Conservation (phyloP, 2,329 filamentous ascomycete genomes). For the Hypomyces rosellus region DNA sequence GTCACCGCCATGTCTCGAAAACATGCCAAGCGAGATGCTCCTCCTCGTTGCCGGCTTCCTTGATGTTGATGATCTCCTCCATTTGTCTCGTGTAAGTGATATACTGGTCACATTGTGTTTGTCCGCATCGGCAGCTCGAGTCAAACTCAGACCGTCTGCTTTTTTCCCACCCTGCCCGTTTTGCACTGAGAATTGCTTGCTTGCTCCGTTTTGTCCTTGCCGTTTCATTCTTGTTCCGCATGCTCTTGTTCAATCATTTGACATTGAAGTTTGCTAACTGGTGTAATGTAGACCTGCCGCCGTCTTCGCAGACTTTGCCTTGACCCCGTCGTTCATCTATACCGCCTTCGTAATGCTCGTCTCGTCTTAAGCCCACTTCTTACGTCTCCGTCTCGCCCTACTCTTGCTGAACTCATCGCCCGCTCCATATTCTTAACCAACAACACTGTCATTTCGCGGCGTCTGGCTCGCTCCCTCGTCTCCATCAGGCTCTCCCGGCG, state of each 20-base stretch:
- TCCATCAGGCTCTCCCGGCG: conserved; percentile 59
- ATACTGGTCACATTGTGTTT: neutral
- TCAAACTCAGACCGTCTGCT: too few species aligned
- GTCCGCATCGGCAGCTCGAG: too few species aligned
- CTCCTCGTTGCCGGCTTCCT: conserved; percentile 50
- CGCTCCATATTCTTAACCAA: conserved; percentile 62
- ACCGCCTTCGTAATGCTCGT: conserved; percentile 54
- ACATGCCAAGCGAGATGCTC: conserved; percentile 51
- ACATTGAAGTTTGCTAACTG: conserved; percentile 10
- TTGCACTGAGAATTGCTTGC: neutral
- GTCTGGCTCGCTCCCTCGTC: conserved; percentile 56
- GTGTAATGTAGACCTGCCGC: conserved; percentile 48
- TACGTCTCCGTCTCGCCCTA: conserved; percentile 50
- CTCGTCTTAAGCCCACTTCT: conserved; percentile 50
- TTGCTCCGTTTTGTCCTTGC: neutral
- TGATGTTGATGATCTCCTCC: conserved; percentile 51
- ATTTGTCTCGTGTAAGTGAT: conserved; percentile 48
- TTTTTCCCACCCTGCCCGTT: too few species aligned
- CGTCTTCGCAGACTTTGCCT: conserved; percentile 56
- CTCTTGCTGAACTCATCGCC: conserved; percentile 54
- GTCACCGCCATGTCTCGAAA: conserved; percentile 25
- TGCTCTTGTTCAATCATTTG: neutral
- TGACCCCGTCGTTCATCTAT: conserved; percentile 58
- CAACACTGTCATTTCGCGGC: conserved; percentile 58
- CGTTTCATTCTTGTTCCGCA: neutral